Evolutionary conservation across 176 grass and related monocot species (phyloP), one percentile per base, ranked within the genome.

Genomic region (Poa pratensis): DNA sequence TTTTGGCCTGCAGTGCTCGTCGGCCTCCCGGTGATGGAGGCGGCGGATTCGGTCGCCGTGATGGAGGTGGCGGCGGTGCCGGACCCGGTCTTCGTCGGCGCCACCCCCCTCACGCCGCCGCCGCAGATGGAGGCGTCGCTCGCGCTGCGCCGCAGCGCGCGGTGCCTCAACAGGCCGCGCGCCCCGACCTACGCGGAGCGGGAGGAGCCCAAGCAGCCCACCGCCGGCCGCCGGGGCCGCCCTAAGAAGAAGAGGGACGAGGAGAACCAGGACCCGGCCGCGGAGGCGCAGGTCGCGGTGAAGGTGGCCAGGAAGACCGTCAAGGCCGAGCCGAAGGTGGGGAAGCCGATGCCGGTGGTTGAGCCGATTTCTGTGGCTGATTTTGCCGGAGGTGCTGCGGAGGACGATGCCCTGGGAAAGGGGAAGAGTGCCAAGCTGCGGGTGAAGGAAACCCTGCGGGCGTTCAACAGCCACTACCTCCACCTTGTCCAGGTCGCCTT

Each of bases 401-500:
- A 87, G 30, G 82, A 85, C 7, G 76, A 82, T 63, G 78, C 34
- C 10, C 16, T 5, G 26, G 78, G 43, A 17, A 81, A 20, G 5
- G 74, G 84, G 17, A 97, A 94, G 81, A 98, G 89, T 55, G 81
- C 83, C 12, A 81, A 91, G 76, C 67, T 90, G 53, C 78, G 84
- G 68, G 86, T 91, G 81, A 96, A 89, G 83, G 83, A 98, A 77
- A 91, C 93, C 0, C 23, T 98, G 7, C 80, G 91, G 73, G 93
- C 87, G 16, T 98, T 95, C 72, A 93, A 80, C 48, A 92, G 88
- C 28, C 87, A 95, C 37, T 98, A 98, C 60, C 87, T 98, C 6
- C 91, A 95, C 20, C 86, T 91, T 75, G 85, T 98, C 9, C 91
- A 95, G 93, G 95, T 95, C 78, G 23, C 27, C 6, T 26, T 43